Evolutionary conservation across 371 early-diverging fungal species (phyloP).

Genomic region (Rhizopus arrhizus): DNA sequence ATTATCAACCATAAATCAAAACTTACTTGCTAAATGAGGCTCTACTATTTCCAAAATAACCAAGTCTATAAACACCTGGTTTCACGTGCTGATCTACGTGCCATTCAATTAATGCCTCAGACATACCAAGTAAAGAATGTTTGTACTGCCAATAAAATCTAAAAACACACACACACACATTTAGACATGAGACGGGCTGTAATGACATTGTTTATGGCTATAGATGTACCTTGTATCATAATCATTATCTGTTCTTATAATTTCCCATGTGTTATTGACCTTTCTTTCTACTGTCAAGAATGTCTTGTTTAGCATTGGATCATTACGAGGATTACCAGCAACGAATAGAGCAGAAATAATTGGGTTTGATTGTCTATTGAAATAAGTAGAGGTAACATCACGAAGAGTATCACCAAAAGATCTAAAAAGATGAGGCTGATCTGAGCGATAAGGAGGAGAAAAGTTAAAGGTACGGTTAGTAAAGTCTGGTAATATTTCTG

Average conservation of each 20-base stretch:
- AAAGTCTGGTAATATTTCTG: slow-evolving; percentile 32
- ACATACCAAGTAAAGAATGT: slow-evolving; percentile 35
- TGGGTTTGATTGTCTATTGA: neutral
- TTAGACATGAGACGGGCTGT: neutral
- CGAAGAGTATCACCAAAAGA: slow-evolving; percentile 53
- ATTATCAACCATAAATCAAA: too few species aligned
- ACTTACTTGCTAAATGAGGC: slow-evolving; percentile 32
- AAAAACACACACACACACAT: too few species aligned
- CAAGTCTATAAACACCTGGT: slow-evolving; percentile 41
- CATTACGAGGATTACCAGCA: slow-evolving; percentile 68
- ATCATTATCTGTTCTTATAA: slow-evolving; percentile 44
- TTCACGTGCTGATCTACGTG: slow-evolving; percentile 23
- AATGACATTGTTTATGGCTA: neutral
- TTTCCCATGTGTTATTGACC: slow-evolving; percentile 36
- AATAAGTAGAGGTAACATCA: slow-evolving; percentile 35
- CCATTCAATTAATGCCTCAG: slow-evolving; percentile 46
- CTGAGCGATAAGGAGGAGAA: slow-evolving; percentile 47
- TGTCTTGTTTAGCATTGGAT: slow-evolving; percentile 42
- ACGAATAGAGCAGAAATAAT: slow-evolving; percentile 47
- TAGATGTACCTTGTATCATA: slow-evolving; percentile 44
- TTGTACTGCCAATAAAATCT: slow-evolving; percentile 45
- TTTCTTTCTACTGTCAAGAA: slow-evolving; percentile 60
- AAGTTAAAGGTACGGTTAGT: slow-evolving; percentile 45
- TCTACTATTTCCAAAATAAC: slow-evolving; percentile 43
- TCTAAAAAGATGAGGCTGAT: slow-evolving; percentile 46